Percentiles rank a stretch among this genome's conserved stretches.
These are phyloP conservation scores for Metarhizium anisopliae DNA, from an alignment of 2,329 filamentous ascomycete species.

Conservation along the genomic window DNA sequence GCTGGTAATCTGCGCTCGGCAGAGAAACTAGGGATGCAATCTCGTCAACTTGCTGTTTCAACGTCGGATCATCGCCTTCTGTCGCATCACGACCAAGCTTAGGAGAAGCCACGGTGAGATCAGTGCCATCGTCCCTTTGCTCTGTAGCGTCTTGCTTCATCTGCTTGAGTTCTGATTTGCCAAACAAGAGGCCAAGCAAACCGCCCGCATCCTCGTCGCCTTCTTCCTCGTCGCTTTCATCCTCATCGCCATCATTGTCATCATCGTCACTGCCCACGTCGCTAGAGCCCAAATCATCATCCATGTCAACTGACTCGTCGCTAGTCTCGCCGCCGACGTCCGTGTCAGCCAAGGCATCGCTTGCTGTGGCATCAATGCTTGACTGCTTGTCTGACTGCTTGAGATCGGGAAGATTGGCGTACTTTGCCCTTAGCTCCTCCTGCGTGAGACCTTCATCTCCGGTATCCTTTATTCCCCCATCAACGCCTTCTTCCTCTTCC, in stretches of 20 bases:
- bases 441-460: slow-evolving; percentile 59
- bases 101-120: not conserved
- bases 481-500: slow-evolving; percentile 54
- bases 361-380: slow-evolving; percentile 11
- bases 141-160: slow-evolving; percentile 33
- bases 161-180: slow-evolving; percentile 46
- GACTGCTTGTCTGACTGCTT: slow-evolving; percentile 14
- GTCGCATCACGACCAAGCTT: not conserved
- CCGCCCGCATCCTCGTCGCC: slow-evolving; percentile 31
- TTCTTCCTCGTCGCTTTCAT: slow-evolving; percentile 29
- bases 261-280: slow-evolving; percentile 35
- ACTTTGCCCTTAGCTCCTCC: slow-evolving; percentile 61
- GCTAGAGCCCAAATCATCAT: slow-evolving; percentile 54
- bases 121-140: slow-evolving; percentile 5
- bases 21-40: not conserved
- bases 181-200: slow-evolving; percentile 49
- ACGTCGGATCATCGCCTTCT: slow-evolving; percentile 10
- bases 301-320: slow-evolving; percentile 61
- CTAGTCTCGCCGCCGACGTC: slow-evolving; percentile 38
- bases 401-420: slow-evolving; percentile 51
- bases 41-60: slow-evolving; percentile 18
- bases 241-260: slow-evolving; percentile 25
- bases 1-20: slow-evolving; percentile 2
- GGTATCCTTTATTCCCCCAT: slow-evolving; percentile 41
- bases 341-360: slow-evolving; percentile 17